A percentile compares a stretch with the other conserved stretches of the same genome.
Evolutionary conservation across 2,329 filamentous ascomycete genomes (phyloP).

Genomic region (Fusarium sambucinum): DNA sequence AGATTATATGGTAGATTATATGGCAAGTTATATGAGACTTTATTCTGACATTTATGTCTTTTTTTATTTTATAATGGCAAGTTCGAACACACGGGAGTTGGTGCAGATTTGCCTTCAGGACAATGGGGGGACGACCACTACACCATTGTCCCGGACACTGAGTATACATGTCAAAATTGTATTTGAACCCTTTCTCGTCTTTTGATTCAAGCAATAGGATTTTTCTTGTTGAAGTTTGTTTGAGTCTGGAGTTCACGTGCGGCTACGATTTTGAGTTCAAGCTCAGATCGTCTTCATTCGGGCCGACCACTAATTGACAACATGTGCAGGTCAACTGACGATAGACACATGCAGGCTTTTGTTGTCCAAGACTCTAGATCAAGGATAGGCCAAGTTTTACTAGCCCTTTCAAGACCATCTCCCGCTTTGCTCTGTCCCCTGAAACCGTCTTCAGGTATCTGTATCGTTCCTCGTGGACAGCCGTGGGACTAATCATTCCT

Average conservation of each 20-base stretch:
- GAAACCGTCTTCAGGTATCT: background rate
- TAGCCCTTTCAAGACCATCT: background rate
- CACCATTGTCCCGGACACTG: background rate
- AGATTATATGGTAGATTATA: background rate
- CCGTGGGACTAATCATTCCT: too few species aligned
- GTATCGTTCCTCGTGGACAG: background rate
- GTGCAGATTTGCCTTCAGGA: background rate
- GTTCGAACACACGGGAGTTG: background rate
- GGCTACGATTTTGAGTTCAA: background rate
- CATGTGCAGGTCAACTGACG: background rate
- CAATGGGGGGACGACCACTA: background rate
- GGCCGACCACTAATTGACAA: background rate
- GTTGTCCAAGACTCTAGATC: background rate
- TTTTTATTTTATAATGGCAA: background rate
- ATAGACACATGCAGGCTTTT: background rate
- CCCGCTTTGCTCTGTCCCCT: background rate
- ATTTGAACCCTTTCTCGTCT: too few species aligned
- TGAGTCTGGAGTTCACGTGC: too few species aligned
- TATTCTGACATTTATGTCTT: background rate
- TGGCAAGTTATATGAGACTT: background rate
- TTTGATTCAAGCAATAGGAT: too few species aligned
- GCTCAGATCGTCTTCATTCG: background rate
- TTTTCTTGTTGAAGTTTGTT: background rate
- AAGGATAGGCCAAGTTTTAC: background rate
- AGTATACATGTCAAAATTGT: background rate